phyloP scores from a whole-genome alignment of 345 rosid species.

The Eucalyptus sp. region DNA sequence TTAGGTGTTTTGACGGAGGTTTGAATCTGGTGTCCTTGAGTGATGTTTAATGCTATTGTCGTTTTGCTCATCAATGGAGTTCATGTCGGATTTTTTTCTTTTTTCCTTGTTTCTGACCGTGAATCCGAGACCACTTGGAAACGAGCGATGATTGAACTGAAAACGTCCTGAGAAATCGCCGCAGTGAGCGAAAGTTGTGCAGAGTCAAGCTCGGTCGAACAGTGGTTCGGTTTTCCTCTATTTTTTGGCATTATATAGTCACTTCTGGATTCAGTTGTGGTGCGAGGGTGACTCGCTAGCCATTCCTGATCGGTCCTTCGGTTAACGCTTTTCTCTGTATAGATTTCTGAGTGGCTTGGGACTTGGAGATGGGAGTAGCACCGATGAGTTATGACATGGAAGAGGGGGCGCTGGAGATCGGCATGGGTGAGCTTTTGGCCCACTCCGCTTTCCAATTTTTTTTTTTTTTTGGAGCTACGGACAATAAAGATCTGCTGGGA shows the following conservation, averaged over 20 bases:
- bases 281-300: background rate
- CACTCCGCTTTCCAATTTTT: rapidly evolving
- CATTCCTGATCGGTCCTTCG: background rate
- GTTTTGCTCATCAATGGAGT: background rate
- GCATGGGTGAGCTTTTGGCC: too few species aligned
- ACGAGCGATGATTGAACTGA: background rate
- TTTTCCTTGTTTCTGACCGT: rapidly evolving
- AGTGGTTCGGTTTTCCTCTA: background rate
- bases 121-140: background rate
- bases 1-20: too few species aligned
- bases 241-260: background rate
- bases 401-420: rapidly evolving
- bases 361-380: too few species aligned
- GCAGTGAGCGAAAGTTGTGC: background rate
- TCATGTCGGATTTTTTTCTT: background rate
- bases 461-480: rapidly evolving
- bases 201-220: background rate
- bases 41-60: too few species aligned
- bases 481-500: rapidly evolving
- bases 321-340: too few species aligned
- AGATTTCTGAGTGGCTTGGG: rapidly evolving
- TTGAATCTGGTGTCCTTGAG: too few species aligned
- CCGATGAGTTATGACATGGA: too few species aligned
- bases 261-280: background rate
- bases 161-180: background rate